phyloP scores from a whole-genome alignment of 495 filamentous ascomycete genomes.

The Aspergillus homomorphus region DNA sequence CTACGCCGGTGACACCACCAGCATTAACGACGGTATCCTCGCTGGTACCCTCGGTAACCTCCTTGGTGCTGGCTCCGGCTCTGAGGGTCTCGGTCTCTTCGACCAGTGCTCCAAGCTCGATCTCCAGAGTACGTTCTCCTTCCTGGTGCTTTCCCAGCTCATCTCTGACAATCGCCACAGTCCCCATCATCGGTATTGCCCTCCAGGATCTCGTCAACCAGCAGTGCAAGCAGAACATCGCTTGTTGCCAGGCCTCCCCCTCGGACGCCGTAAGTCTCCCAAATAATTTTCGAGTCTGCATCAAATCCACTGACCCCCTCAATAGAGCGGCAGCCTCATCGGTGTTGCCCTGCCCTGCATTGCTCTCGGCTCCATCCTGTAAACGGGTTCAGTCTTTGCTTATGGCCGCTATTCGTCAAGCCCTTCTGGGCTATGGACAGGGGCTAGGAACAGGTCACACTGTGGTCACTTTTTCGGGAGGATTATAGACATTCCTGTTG shows the following conservation, averaged over 20 bases:
- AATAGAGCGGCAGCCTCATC: constrained; percentile 34
- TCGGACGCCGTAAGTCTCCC: constrained; percentile 31
- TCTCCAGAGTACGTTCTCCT: constrained; percentile 18
- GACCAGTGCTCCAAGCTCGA: constrained; percentile 38
- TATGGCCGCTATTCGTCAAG: constrained; percentile 4
- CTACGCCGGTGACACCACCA: constrained; percentile 42
- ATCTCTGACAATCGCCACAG: not conserved
- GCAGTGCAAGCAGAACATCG: constrained; percentile 51
- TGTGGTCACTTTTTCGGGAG: not conserved
- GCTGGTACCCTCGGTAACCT: constrained; percentile 31
- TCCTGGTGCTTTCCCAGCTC: not conserved
- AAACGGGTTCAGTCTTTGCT: constrained; percentile 18
- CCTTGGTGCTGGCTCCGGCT: constrained; percentile 30
- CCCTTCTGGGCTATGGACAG: constrained; percentile 5
- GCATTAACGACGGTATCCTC: constrained; percentile 28
- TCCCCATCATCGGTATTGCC: constrained; percentile 25
- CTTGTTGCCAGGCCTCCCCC: constrained; percentile 49
- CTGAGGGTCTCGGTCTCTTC: constrained; percentile 36
- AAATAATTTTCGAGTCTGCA: not conserved
- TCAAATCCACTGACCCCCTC: constrained; percentile 14
- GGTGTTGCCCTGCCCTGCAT: constrained; percentile 47
- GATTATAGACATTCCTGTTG: constrained; percentile 19
- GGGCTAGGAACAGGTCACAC: constrained; percentile 15
- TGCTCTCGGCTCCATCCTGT: constrained; percentile 48
- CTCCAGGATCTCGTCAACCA: constrained; percentile 41